Evolutionary conservation across 2,329 filamentous ascomycete genomes (phyloP), one percentile per base, ranked within the genome.

Genomic region (Ophiosphaerella korrae): DNA sequence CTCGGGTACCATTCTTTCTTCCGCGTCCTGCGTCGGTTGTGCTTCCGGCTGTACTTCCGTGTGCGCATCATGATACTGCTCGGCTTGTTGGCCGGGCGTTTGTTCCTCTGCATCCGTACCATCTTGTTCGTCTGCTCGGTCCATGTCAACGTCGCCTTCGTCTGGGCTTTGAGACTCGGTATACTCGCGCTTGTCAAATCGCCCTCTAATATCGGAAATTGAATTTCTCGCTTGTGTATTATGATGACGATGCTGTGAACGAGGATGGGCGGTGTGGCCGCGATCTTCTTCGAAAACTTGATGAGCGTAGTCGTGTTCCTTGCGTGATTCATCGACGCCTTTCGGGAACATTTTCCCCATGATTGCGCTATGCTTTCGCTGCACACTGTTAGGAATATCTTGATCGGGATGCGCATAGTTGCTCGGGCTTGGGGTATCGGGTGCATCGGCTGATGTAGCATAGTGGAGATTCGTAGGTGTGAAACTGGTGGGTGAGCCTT

Each of bases 291-390:
- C 65, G 50, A 72, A 71, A 3, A 71, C 62, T 33, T 70, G 65
- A 14, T 62, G 60, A 16, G 64, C 60, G 32, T 71, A 70, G 42
- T 73, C 68, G 36, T 70, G 63, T 35, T 70, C 58, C 44, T 60
- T 66, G 21, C 63, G 61, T 8, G 67, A 64, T 36, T 66, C 63
- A 8, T 74, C 66, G 0, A 74, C 36, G 12, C 73, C 73, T 6
- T 62, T 56, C 1, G 73, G 73, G 29, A 75, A 75, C 46, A 75
- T 73, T 48, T 69, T 69, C 21, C 63, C 63, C 63, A 75, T 69
- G 42, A 75, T 71, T 1, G 53, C 55, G 16, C 57, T 63, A 43
- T 74, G 72, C 50, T 66, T 72, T 36, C 66, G 65, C 38, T 66
- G 62, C 5, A 62, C 58, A 36, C 58, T 67, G 1, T 54, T 45